Conservation (phyloP, 148 eudicot species). For the Heliosperma pusillum region DNA sequence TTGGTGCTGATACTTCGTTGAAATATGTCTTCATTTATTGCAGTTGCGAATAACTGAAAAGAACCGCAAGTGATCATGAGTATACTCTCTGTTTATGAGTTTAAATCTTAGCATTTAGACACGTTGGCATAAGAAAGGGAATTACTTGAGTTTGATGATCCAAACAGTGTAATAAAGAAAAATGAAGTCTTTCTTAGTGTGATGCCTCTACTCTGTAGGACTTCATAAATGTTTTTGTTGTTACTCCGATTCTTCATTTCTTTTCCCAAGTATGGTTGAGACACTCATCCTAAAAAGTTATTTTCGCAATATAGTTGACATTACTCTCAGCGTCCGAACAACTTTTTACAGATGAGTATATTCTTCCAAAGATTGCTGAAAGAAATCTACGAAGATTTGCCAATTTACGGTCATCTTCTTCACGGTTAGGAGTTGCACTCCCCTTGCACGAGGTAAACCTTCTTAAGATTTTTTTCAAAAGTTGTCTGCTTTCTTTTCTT, state of each 20-base stretch:
- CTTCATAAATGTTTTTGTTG: too few relatives aligned
- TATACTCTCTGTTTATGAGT: neutral
- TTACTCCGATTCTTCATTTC: too few relatives aligned
- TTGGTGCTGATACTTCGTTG: neutral
- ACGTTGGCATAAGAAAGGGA: neutral
- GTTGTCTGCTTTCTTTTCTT: neutral
- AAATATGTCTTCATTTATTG: neutral
- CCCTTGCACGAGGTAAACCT: slow-evolving; percentile 59
- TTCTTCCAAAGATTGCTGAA: slow-evolving; percentile 94
- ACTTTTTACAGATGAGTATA: slow-evolving; percentile 66
- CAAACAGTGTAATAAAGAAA: too few relatives aligned
- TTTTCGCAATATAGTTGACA: slow-evolving; percentile 3
- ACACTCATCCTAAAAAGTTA: too few relatives aligned
- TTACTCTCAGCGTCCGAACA: slow-evolving; percentile 3
- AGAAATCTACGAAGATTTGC: slow-evolving; percentile 77
- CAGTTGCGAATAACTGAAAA: neutral
- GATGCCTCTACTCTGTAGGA: too few relatives aligned
- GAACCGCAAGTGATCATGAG: neutral
- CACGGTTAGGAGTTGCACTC: slow-evolving; percentile 48
- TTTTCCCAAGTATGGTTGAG: too few relatives aligned
- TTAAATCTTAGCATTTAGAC: neutral
- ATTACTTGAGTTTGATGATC: too few relatives aligned
- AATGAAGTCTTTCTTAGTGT: too few relatives aligned
- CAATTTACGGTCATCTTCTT: slow-evolving; percentile 63
- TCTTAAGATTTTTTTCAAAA: neutral